phyloP scores from a whole-genome alignment of 768 basidiomycete genomes.

The Amanita pseudoporphyria region DNA sequence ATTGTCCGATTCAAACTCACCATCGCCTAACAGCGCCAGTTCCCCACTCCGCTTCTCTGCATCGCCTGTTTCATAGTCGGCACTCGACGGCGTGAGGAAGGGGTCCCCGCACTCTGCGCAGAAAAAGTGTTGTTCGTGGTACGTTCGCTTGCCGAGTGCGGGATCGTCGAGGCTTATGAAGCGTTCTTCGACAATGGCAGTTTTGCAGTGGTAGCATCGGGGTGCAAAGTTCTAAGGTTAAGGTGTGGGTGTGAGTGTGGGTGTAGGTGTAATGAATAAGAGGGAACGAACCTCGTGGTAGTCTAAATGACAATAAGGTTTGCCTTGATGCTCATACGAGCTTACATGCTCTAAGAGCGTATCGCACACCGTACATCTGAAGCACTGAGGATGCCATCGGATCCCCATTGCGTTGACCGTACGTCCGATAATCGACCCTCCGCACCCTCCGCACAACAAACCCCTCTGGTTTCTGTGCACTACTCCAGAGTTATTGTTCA shows the following conservation, averaged over 20 bases:
- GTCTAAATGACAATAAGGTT: slow-evolving; percentile 88
- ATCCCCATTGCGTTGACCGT: slow-evolving; percentile 84
- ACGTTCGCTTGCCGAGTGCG: slow-evolving; percentile 70
- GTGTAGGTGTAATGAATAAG: too few species aligned
- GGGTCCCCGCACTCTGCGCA: slow-evolving; percentile 97
- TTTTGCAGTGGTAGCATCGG: slow-evolving; percentile 88
- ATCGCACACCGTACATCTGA: slow-evolving; percentile 68
- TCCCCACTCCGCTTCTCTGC: slow-evolving; percentile 28
- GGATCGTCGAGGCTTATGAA: slow-evolving; percentile 94
- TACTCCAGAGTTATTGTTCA: not conserved
- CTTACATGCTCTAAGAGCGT: slow-evolving; percentile 88
- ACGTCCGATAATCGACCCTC: slow-evolving; percentile 70
- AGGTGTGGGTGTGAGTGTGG: not conserved
- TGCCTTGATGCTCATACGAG: slow-evolving; percentile 81
- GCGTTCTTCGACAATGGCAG: slow-evolving; percentile 90
- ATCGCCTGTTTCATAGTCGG: slow-evolving; percentile 18
- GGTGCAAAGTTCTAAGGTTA: slow-evolving; percentile 73
- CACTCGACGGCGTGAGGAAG: slow-evolving; percentile 64
- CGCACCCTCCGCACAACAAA: slow-evolving; percentile 72
- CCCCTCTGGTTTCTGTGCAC: slow-evolving; percentile 31
- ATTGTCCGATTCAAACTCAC: slow-evolving; percentile 55
- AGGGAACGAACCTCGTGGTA: slow-evolving; percentile 76
- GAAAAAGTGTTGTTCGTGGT: slow-evolving; percentile 98
- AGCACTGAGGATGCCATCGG: slow-evolving; percentile 94
- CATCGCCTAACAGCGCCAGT: slow-evolving; percentile 53